These are phyloP conservation scores for Coniochaeta pulveracea DNA, from an alignment of 2,329 filamentous ascomycete genomes.

Conservation along the genomic window DNA sequence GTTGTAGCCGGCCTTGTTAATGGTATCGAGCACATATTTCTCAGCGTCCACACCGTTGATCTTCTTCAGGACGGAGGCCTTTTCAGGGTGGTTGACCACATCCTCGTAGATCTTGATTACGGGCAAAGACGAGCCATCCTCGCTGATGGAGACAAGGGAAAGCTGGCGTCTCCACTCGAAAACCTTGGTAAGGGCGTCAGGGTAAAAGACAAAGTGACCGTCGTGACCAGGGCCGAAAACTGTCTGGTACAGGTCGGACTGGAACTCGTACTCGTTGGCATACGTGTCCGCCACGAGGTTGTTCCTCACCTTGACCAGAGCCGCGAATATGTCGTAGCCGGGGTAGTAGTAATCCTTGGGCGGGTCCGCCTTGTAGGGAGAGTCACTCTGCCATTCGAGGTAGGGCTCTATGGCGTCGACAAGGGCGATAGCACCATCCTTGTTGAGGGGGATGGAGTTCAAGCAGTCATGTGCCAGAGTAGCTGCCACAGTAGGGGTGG, in stretches of 20 bases:
- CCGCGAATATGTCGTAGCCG: constrained; percentile 24
- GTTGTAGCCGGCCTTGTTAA: constrained; percentile 24
- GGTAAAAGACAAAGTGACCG: constrained; percentile 28
- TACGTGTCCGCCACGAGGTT: constrained; percentile 22
- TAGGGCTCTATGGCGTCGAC: constrained; percentile 27
- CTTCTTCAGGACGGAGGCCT: constrained; percentile 12
- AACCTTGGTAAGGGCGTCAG: constrained; percentile 24
- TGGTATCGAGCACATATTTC: constrained; percentile 27
- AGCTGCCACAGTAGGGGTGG: constrained; percentile 19
- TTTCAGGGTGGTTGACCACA: constrained; percentile 12
- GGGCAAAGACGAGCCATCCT: constrained; percentile 18
- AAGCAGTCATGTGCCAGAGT: constrained; percentile 26
- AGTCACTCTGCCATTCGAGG: constrained; percentile 28
- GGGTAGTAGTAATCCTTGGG: constrained; percentile 23
- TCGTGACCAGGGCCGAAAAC: constrained; percentile 27
- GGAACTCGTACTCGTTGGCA: constrained; percentile 27
- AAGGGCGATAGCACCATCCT: constrained; percentile 24
- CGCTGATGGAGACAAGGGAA: constrained; percentile 28
- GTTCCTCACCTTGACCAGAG: constrained; percentile 19
- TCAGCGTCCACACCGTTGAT: constrained; percentile 19
- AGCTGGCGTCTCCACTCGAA: constrained; percentile 23
- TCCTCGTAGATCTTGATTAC: constrained; percentile 38
- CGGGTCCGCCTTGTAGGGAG: constrained; percentile 17
- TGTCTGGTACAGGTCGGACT: constrained; percentile 24
- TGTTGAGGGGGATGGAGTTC: constrained; percentile 26